Evolutionary conservation across 2,329 filamentous ascomycete genomes (phyloP).

Genomic region (Chaetothyriales sp.): DNA sequence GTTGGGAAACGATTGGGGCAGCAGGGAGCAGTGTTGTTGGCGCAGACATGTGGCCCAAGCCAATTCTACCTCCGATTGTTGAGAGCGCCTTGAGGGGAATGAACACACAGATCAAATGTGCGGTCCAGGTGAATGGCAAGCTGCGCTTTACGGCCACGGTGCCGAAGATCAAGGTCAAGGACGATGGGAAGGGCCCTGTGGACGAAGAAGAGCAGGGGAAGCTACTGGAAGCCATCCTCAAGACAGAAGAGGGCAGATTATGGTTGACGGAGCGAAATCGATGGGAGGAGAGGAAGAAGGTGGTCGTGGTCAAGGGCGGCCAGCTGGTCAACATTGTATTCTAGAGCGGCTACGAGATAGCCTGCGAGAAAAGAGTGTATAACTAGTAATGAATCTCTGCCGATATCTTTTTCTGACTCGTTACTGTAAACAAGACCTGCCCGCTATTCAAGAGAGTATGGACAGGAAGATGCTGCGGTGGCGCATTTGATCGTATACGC

Average conservation of each 20-base stretch:
- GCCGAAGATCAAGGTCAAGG: slow-evolving; percentile 18
- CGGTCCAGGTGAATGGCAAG: slow-evolving; percentile 70
- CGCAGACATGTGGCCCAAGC: slow-evolving; percentile 41
- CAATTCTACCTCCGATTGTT: slow-evolving; percentile 24
- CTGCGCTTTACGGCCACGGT: slow-evolving; percentile 54
- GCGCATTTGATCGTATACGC: not conserved
- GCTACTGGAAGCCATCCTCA: slow-evolving; percentile 45
- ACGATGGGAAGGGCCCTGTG: not conserved
- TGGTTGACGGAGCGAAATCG: slow-evolving; percentile 39
- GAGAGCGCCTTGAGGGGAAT: slow-evolving; percentile 34
- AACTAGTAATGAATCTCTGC: not conserved
- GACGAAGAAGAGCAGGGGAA: slow-evolving; percentile 18
- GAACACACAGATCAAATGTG: slow-evolving; percentile 39
- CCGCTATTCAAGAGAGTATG: no score
- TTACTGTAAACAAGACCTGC: no score
- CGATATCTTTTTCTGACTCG: not conserved
- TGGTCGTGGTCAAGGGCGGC: slow-evolving; percentile 52
- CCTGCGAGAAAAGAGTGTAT: not conserved
- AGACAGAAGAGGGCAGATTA: slow-evolving; percentile 43
- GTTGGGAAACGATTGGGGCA: slow-evolving; percentile 47
- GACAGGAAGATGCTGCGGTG: not conserved
- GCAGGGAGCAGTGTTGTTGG: slow-evolving; percentile 32
- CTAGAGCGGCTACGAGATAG: slow-evolving; percentile 12
- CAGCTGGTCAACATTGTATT: slow-evolving; percentile 61
- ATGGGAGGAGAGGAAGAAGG: slow-evolving; percentile 42